Evolutionary conservation across 352 stramenopile genomes (phyloP), one percentile per base, ranked within the genome.

Genomic region (Phytophthora tubulina): DNA sequence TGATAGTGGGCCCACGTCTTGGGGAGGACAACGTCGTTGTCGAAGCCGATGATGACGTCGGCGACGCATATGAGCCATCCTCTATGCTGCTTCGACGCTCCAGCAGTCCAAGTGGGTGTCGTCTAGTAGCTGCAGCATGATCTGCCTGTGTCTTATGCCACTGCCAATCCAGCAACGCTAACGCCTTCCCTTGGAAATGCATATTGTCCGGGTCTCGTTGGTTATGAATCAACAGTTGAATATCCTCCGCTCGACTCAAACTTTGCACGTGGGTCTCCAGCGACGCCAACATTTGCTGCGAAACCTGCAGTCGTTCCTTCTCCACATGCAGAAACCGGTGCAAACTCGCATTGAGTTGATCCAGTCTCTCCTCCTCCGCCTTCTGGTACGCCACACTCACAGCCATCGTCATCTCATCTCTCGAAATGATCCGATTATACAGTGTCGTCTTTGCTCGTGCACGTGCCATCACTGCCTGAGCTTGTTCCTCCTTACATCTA

Each of bases 331-430:
- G 31, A 62, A 94, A 95, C 4, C 87, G 78, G 54, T 83, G 75
- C 31, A 96, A 70, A 44, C 89, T 92, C 33, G 83, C 80, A 54
- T 84, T 81, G 9, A 96, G 77, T 41, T 95, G 89, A 49, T 96
- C 89, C 10, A 93, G 68, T 4, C 89, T 76, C 63, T 96, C 89
- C 70, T 96, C 89, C 63, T 96, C 89, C 3, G 86, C 87, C 56
- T 90, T 91, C 48, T 96, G 89, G 64, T 96, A 95, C 46, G 89
- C 89, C 31, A 95, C 87, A 70, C 87, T 95, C 36, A 96, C 87
- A 38, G 89, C 89, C 89, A 96, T 96, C n/a, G 83, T 86, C 89
- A 96, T 96, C 70, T 96, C 89, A 53, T 96, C 89, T 10, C 89
- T 78, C n/a, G 89, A 67, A 27, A 96, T 80, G 38, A 95, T 95